These are phyloP conservation scores for Globisporangium orthogonon DNA, from an alignment of 352 stramenopile species.

Conservation along the genomic window DNA sequence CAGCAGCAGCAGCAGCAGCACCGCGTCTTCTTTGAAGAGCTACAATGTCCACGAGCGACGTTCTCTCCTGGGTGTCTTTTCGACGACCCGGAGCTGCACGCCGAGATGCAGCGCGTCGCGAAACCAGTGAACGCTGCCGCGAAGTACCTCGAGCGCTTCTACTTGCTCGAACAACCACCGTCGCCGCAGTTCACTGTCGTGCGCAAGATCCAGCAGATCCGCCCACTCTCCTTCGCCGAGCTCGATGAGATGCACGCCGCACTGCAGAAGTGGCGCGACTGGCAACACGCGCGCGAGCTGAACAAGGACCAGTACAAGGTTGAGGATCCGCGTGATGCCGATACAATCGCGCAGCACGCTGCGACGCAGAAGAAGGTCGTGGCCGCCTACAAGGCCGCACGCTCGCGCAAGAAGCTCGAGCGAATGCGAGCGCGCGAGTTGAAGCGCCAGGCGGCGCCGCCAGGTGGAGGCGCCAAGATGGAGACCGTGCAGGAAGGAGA, in stretches of 20 bases:
- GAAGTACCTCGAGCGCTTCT: slow-evolving; percentile 25
- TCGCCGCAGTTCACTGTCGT: slow-evolving; percentile 35
- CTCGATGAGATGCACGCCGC: slow-evolving; percentile 31
- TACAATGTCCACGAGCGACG: background rate
- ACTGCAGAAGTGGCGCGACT: slow-evolving; percentile 36
- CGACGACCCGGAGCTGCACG: slow-evolving; percentile 28
- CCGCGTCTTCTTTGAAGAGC: slow-evolving; percentile 9
- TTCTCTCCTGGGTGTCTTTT: slow-evolving; percentile 17
- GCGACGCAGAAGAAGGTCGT: slow-evolving; percentile 65
- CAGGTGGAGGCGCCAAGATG: slow-evolving; percentile 29
- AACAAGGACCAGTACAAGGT: slow-evolving; percentile 70
- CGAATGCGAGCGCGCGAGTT: slow-evolving; percentile 45
- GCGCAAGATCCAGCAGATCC: slow-evolving; percentile 36
- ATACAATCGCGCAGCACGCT: slow-evolving; percentile 39
- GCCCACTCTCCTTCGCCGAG: slow-evolving; percentile 26
- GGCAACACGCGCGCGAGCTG: slow-evolving; percentile 40
- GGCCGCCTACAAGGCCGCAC: slow-evolving; percentile 55
- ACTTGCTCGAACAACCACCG: slow-evolving; percentile 8
- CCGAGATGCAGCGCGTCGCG: slow-evolving; percentile 29
- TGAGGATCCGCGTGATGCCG: slow-evolving; percentile 40
- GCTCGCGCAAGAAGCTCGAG: slow-evolving; percentile 54
- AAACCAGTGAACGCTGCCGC: slow-evolving; percentile 35
- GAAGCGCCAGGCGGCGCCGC: slow-evolving; percentile 19
- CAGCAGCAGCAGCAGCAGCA: background rate
- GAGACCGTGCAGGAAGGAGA: slow-evolving; percentile 58